phyloP scores from a whole-genome alignment of 768 basidiomycete species.

The Pleurotus sapidus region DNA sequence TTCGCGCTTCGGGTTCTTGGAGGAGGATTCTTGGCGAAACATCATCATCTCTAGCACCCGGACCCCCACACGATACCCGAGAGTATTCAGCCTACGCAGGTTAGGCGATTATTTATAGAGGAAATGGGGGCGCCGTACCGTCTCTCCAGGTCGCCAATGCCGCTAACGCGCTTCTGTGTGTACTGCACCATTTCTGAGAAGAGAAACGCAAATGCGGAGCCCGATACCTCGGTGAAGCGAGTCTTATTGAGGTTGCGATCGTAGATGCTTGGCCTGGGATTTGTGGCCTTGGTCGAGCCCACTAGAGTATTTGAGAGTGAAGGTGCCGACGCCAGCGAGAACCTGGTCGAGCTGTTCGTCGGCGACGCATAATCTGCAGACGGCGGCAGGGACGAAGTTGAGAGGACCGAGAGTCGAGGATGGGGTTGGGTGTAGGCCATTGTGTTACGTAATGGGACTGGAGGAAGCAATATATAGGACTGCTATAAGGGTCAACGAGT shows the following conservation, averaged over 20 bases:
- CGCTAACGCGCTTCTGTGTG: constrained; percentile 91
- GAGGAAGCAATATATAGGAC: not conserved
- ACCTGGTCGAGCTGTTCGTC: constrained; percentile 60
- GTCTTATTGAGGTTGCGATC: constrained; percentile 90
- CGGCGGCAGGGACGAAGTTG: constrained; percentile 51
- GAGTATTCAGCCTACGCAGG: constrained; percentile 72
- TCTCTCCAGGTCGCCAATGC: constrained; percentile 93
- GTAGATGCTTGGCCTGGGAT: constrained; percentile 73
- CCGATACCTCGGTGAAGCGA: constrained; percentile 77
- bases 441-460: constrained; percentile 3
- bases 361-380: constrained; percentile 53
- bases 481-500: not conserved
- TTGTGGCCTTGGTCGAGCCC: constrained; percentile 30
- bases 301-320: constrained; percentile 40
- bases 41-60: constrained; percentile 85
- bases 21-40: constrained; percentile 73
- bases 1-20: constrained; percentile 91
- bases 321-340: constrained; percentile 62
- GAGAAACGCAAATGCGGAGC: constrained; percentile 83
- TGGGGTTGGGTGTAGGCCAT: constrained; percentile 62
- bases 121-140: constrained; percentile 43
- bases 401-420: constrained; percentile 67
- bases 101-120: constrained; percentile 7
- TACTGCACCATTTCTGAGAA: constrained; percentile 95
- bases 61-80: constrained; percentile 90